Conservation (phyloP, 106 monocot genomes). For the Allium fistulosum region DNA sequence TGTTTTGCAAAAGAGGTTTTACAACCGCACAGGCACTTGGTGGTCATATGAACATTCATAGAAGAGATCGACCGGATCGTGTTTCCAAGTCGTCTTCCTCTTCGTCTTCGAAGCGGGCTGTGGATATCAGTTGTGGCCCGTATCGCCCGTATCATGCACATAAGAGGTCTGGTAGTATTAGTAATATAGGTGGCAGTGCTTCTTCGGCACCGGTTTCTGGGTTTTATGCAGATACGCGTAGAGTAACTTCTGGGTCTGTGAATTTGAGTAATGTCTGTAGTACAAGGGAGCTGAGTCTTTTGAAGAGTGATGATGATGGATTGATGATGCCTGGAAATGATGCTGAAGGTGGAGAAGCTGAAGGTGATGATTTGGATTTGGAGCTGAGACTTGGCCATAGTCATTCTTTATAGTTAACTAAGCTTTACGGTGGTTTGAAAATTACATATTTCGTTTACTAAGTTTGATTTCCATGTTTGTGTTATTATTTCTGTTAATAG, state of each 20-base stretch:
- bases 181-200: neutral
- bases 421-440: too few relatives aligned
- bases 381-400: constrained; percentile 39
- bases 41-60: constrained; percentile 71
- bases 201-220: neutral
- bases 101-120: neutral
- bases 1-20: constrained; percentile 65
- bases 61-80: constrained; percentile 20
- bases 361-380: constrained; percentile 26
- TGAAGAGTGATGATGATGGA: constrained; percentile 1
- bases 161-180: neutral
- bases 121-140: neutral
- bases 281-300: constrained; percentile 12
- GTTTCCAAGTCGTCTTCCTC: neutral
- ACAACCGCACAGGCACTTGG: constrained; percentile 56
- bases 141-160: constrained; percentile 3
- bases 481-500: too few relatives aligned
- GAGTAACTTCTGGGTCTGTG: neutral
- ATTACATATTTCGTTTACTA: too few relatives aligned
- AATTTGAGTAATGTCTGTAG: neutral
- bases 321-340: constrained; percentile 4
- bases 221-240: neutral
- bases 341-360: neutral
- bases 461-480: too few relatives aligned
- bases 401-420: too few relatives aligned